Conservation (phyloP, 306 rosid genomes). For the Dryas drummondii region DNA sequence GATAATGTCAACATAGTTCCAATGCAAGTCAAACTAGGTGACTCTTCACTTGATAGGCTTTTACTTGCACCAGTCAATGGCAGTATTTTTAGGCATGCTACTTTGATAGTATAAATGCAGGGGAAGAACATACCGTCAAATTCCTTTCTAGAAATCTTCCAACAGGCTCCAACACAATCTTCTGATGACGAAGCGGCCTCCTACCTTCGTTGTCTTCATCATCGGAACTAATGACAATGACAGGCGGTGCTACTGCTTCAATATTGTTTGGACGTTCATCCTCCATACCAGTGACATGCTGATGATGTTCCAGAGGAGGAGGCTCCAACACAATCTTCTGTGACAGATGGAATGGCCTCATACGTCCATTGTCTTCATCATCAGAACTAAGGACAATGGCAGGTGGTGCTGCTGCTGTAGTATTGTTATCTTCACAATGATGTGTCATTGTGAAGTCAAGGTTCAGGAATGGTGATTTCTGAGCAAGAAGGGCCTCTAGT, state of each 20-base stretch:
- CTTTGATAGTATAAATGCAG: not conserved
- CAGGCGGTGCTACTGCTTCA: not conserved
- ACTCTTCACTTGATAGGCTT: not conserved
- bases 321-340: not conserved
- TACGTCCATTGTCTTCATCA: not conserved
- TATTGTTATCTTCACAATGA: not conserved
- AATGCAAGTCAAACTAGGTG: not conserved
- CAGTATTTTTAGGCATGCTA: not conserved
- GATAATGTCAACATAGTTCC: not conserved
- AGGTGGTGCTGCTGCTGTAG: not conserved
- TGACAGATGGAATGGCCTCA: not conserved
- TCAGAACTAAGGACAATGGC: not conserved
- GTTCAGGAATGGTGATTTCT: not conserved
- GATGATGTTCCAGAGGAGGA: not conserved
- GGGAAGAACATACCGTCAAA: conserved; percentile 43
- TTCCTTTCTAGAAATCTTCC: conserved; percentile 69
- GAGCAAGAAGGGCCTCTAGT: not conserved
- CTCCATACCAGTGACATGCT: not conserved
- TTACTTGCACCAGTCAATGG: not conserved
- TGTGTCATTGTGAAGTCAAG: not conserved
- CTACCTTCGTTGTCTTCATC: not conserved
- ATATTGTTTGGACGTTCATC: not conserved
- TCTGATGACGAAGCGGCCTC: not conserved
- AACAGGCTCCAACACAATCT: conserved; percentile 21
- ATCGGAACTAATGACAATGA: not conserved